Base-by-base conservation (phyloP, 2,329 filamentous ascomycete species). In the Fusarium dimerum region DNA sequence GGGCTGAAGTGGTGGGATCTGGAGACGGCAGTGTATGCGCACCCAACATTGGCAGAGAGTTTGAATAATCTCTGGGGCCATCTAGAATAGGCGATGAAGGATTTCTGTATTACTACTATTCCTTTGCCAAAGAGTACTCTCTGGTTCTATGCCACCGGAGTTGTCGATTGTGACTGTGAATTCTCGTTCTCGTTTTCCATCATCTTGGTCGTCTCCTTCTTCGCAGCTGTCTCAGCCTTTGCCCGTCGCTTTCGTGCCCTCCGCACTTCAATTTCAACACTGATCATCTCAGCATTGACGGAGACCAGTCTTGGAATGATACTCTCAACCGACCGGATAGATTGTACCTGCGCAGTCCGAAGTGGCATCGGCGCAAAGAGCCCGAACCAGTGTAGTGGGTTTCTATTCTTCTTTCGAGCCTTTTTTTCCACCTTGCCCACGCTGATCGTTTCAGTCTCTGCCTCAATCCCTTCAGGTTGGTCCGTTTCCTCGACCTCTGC, bases 181-280 rank as follows among this genome's bases (percentile, higher is more conserved):
- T 48, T 41, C 11, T 48, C 45, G 30, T 48, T 41, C 11, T 48
- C 45, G 30, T 9, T n/a, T 41, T 36, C 18, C 48, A 26, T 41
- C 42, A 9, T 15, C 4, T 3, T 10, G 32, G 32, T 52, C 13
- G 50, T 52, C 34, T 64, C 62, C 47, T 62, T 62, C 58, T 68
- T 73, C 17, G 65, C 64, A 12, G 68, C 69, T 4, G 67, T 69
- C 54, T 73, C 73, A 1, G 72, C 73, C 66, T 82, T 83, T 26
- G 76, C 75, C 36, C 79, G 72, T 70, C 68, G 78, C 72, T 85
- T 85, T 51, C 78, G 73, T 36, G 79, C 81, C 51, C 87, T 75
- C 38, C 87, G 78, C 48, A 93, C 84, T 59, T 88, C 81, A 47
- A 86, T 83, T 73, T 92, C 88, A 6, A 89, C 67, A n/a, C 72